These are phyloP conservation scores for Luffa aegyptiaca DNA, from an alignment of 306 rosid genomes.

Conservation along the genomic window DNA sequence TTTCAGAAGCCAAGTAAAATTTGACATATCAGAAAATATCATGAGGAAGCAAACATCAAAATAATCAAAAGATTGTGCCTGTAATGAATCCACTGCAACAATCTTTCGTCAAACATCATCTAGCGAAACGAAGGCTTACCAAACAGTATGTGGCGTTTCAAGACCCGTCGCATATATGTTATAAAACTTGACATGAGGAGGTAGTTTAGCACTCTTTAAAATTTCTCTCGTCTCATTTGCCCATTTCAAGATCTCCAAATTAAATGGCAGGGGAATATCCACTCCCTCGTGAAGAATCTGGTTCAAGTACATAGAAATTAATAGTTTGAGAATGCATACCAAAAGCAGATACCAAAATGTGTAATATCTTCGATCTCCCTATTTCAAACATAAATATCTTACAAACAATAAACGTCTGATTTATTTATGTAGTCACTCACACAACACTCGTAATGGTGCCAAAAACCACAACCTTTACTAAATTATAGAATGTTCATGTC, in stretches of 20 bases:
- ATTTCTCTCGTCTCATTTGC: constrained; percentile 64
- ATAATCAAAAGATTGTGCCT: background rate
- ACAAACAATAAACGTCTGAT: background rate
- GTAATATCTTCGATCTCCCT: background rate
- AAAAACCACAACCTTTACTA: background rate
- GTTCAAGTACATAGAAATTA: background rate
- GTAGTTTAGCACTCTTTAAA: constrained; percentile 73
- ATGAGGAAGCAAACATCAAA: background rate
- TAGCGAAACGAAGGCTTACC: constrained; percentile 41
- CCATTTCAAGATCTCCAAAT: constrained; percentile 72
- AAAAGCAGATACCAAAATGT: background rate
- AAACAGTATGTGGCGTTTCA: constrained; percentile 69
- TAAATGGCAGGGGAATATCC: constrained; percentile 61
- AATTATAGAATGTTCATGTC: background rate
- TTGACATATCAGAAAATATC: background rate
- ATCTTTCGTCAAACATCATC: background rate
- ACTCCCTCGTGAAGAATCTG: constrained; percentile 61
- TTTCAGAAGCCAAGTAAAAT: background rate
- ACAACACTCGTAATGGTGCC: background rate
- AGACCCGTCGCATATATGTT: constrained; percentile 71
- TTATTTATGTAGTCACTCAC: background rate
- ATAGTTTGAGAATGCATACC: background rate
- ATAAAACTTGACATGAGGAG: constrained; percentile 75
- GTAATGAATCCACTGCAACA: background rate
- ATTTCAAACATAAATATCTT: background rate